These are phyloP conservation scores for Blastobotrys ciferrii DNA, from an alignment of 1,139 yeast genomes.

Conservation along the genomic window DNA sequence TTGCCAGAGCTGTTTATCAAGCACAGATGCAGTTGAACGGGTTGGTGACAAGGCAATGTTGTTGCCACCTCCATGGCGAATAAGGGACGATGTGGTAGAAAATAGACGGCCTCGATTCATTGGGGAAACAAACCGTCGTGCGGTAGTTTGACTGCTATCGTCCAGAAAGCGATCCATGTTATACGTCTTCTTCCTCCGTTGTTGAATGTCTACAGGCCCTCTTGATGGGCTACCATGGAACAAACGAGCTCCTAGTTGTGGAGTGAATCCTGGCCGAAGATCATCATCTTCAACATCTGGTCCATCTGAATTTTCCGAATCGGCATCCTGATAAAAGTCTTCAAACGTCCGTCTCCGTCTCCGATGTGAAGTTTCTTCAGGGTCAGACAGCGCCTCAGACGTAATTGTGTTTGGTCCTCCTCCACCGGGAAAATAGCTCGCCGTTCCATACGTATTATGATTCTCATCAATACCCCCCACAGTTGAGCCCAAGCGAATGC, in stretches of 20 bases:
- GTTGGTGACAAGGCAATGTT: conserved; percentile 23
- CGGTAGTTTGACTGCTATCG: conserved; percentile 4
- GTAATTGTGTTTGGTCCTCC: conserved; percentile 9
- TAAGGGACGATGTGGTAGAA: conserved; percentile 22
- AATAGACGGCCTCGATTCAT: conserved; percentile 18
- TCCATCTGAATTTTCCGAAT: conserved; percentile 15
- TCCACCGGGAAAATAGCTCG: too few species aligned
- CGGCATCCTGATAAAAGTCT: conserved; percentile 18
- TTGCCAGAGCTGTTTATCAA: conserved; percentile 8
- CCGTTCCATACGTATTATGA: background rate
- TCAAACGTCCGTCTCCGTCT: conserved; percentile 8
- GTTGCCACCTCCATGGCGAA: conserved; percentile 18
- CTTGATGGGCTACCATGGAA: too few species aligned
- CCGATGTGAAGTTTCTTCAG: too few species aligned
- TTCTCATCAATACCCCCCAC: too few species aligned
- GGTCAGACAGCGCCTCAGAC: conserved; percentile 16
- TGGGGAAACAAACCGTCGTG: background rate
- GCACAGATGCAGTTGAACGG: conserved; percentile 17
- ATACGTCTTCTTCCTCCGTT: background rate
- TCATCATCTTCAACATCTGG: conserved; percentile 17
- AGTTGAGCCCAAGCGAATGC: conserved; percentile 11
- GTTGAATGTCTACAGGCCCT: background rate
- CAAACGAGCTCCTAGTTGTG: conserved; percentile 9
- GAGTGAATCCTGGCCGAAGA: conserved; percentile 9
- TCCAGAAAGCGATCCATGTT: background rate